A percentile compares a stretch with the other conserved stretches of the same genome.
Evolutionary conservation across 1,139 yeast genomes (phyloP).

Genomic region (Kazachstania sp.): DNA sequence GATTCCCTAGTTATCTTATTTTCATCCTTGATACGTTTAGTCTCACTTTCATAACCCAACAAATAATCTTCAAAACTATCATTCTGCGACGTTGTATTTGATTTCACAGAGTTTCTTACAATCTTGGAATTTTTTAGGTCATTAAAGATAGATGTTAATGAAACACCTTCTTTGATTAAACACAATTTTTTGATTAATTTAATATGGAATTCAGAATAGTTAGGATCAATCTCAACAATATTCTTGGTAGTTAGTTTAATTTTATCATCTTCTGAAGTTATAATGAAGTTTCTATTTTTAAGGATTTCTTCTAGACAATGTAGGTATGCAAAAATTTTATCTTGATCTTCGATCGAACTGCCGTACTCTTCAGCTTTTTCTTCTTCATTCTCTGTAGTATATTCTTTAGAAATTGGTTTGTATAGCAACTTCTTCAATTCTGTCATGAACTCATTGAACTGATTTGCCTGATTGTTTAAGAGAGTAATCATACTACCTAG

Average conservation of each 20-base stretch:
- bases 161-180: conserved; percentile 17
- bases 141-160: conserved; percentile 22
- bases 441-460: conserved; percentile 48
- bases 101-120: conserved; percentile 13
- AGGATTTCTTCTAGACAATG: conserved; percentile 51
- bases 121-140: conserved; percentile 25
- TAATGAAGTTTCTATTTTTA: conserved; percentile 46
- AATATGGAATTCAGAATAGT: conserved; percentile 21
- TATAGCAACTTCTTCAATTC: conserved; percentile 40
- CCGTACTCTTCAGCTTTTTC: conserved; percentile 55
- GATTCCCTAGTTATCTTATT: conserved; percentile 38
- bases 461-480: conserved; percentile 49
- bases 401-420: conserved; percentile 38
- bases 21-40: conserved; percentile 19
- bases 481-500: conserved; percentile 11
- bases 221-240: conserved; percentile 12
- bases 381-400: conserved; percentile 45
- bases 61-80: conserved; percentile 20
- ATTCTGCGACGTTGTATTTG: conserved; percentile 1
- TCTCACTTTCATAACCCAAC: conserved; percentile 17
- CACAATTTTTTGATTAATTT: conserved; percentile 13
- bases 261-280: conserved; percentile 33
- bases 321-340: conserved; percentile 53
- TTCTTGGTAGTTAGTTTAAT: conserved; percentile 13
- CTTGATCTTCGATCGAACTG: conserved; percentile 65